A percentile compares a stretch with the other conserved stretches of the same genome.
Conservation (phyloP, 306 rosid species). For the Adenanthera pavonina region DNA sequence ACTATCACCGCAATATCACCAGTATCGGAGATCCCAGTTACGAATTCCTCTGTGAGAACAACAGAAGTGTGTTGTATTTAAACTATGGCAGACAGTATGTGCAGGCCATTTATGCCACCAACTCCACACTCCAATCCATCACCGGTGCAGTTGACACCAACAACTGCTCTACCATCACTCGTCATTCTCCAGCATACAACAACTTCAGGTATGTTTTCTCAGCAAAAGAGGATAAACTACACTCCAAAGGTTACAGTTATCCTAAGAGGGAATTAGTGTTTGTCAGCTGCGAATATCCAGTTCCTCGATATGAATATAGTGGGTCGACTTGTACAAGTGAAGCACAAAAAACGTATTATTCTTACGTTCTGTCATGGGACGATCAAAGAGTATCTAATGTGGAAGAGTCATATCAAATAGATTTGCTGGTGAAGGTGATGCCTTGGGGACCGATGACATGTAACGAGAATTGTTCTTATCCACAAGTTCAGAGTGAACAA, state of each 20-base stretch:
- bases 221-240: neutral
- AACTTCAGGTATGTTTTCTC: too few relatives aligned
- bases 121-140: too few relatives aligned
- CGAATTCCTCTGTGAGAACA: too few relatives aligned
- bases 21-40: too few relatives aligned
- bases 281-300: conserved; percentile 3
- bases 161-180: too few relatives aligned
- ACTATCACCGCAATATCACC: too few relatives aligned
- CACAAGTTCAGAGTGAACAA: neutral
- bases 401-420: neutral
- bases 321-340: neutral
- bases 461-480: neutral
- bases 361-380: neutral
- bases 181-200: too few relatives aligned
- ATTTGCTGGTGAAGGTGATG: neutral
- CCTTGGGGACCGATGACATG: conserved; percentile 14
- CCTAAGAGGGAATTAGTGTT: neutral
- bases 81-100: too few relatives aligned
- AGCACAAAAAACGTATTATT: neutral
- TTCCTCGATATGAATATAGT: neutral
- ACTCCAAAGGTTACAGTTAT: neutral
- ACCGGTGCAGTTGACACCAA: too few relatives aligned
- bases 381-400: neutral
- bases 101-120: too few relatives aligned
- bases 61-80: too few relatives aligned